Base-by-base conservation (phyloP, 2,329 filamentous ascomycete species). In the Dactylellina haptotyla region DNA sequence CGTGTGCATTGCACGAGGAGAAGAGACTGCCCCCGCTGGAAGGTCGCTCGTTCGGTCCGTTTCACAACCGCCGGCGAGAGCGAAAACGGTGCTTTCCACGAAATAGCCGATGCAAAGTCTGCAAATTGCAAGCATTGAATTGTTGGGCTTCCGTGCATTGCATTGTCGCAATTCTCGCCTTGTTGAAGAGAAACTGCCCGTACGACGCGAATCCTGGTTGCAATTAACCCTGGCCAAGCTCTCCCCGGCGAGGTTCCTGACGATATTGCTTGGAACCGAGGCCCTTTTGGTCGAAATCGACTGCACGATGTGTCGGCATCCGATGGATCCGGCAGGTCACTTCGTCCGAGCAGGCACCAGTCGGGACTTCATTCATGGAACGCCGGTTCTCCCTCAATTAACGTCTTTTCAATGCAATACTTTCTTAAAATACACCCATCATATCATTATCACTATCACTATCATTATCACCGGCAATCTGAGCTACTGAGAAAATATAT, bases 11-110 rank as follows among this genome's bases (percentile, higher is more conserved):
- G n/a, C n/a, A n/a, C n/a, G n/a, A n/a, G n/a, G n/a, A n/a, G n/a
- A n/a, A n/a, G n/a, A n/a, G n/a, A n/a, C n/a, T 14, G n/a, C 41
- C 46, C 43, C 48, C 34, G 43, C 39, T 20, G 59, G 59, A 43
- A 63, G 59, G 59, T 63, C 46, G 59, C 37, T 28, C n/a, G n/a
- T n/a, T n/a, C n/a, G n/a, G n/a, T n/a, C 28, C 14, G 48, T 43
- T 63, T 23, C 46, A 32, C 18, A 23, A 25, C 12, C 34, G 14
- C n/a, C 34, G 57, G 41, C 23, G 28, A 23, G 23, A 20, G n/a
- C n/a, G 18, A 8, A 25, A 16, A 48, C 32, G 6, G 14, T 6
- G 23, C 45, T 9, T n/a, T 45, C 28, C 45, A 41, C 16, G 20
- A 53, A 53, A 54, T 53, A 45, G 34, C 59, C 46, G 59, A 63